Evolutionary conservation across 2,329 filamentous ascomycete species (phyloP), one percentile per base, ranked within the genome.

Genomic region (Leptosphaerulina australis): DNA sequence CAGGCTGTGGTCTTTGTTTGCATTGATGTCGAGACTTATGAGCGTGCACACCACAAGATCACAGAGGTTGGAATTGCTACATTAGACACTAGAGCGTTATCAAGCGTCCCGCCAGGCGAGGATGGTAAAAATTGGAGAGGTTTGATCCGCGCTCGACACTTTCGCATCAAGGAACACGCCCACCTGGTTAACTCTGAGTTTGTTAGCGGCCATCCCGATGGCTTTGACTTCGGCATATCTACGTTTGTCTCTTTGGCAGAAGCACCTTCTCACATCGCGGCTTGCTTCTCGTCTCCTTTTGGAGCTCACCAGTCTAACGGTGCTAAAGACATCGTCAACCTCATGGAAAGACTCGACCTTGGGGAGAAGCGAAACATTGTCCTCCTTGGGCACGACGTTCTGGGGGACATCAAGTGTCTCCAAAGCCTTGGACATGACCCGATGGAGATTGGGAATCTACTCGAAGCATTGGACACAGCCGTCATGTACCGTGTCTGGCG

Each of bases 51-150:
- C 10, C 76, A 79, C 25, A 77, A 83, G 10, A 81, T 97, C 50
- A 96, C 92, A 0, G 94, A 99, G 71, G 80, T 99, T 29, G 94
- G 94, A 0, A 78, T 99, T 30, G 87, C 90, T 1, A 86, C 87
- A 2, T 78, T 97, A 0, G 91, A 97, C 68, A 91, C 88, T 1
- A 69, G 75, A 15, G 79, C 83, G 40, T 71, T 91, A 17, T 62
- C 73, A 1, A 74, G 70, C 6, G 54, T 85, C 0, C 63, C 82
- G 0, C 88, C 89, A 2, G 89, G 89, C 0, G 62, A 75, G 2
- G 72, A 77, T 20, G 90, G 86, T 3, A 62, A 75, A 30, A 79
- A 84, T 28, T 97, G 92, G 91, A 82, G 83, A 57, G 62, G 76
- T 0, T 72, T 80, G 40, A 88, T 97, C 57, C 77, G 83, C 22